Evolutionary conservation across 441 rosid species (phyloP).

Genomic region (Eruca vesicaria): DNA sequence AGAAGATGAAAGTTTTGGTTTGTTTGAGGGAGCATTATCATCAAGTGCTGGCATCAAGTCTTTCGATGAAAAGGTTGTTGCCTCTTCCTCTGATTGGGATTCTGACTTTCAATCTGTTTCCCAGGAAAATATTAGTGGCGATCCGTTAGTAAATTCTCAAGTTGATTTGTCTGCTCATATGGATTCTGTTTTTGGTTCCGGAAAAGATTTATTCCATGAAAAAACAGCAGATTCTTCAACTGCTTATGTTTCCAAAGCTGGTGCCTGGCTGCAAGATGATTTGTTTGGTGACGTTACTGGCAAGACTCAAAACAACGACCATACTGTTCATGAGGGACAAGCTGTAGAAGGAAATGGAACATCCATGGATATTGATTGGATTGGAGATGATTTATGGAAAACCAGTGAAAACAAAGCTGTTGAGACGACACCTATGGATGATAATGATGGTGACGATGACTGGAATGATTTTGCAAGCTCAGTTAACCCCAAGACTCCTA

Average conservation of each 20-base stretch:
- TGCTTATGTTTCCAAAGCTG: slow-evolving; percentile 35
- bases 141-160: slow-evolving; percentile 43
- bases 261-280: slow-evolving; percentile 57
- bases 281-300: slow-evolving; percentile 37
- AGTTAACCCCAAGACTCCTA: slow-evolving; percentile 40
- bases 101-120: slow-evolving; percentile 51
- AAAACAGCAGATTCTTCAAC: slow-evolving; percentile 37
- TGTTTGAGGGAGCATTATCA: slow-evolving; percentile 36
- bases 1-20: slow-evolving; percentile 26
- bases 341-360: slow-evolving; percentile 32
- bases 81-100: slow-evolving; percentile 53
- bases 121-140: slow-evolving; percentile 40
- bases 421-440: slow-evolving; percentile 30
- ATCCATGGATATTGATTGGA: slow-evolving; percentile 45
- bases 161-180: slow-evolving; percentile 59
- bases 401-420: slow-evolving; percentile 31
- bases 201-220: slow-evolving; percentile 30
- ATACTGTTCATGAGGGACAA: slow-evolving; percentile 21
- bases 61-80: slow-evolving; percentile 38
- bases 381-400: slow-evolving; percentile 43
- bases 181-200: slow-evolving; percentile 70
- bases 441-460: slow-evolving; percentile 42
- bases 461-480: slow-evolving; percentile 85
- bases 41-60: slow-evolving; percentile 33
- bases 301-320: slow-evolving; percentile 30